Base-by-base conservation (phyloP, 1,139 yeast species). In the Suhomyces ambrosiae region DNA sequence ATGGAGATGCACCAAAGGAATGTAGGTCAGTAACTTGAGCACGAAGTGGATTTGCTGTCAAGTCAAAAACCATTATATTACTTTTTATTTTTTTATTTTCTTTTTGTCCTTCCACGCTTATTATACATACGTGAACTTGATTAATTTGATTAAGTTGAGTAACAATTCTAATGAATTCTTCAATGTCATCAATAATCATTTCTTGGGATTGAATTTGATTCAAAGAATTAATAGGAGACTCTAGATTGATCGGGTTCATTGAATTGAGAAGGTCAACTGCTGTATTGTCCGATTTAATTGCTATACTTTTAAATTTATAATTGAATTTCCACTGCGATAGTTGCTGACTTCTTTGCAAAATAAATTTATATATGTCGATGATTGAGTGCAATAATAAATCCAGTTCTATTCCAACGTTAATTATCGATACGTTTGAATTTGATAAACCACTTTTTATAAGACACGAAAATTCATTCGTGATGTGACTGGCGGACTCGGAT, bases 391-490 rank as follows among this genome's bases (percentile, higher is more conserved):
- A 25, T 3, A 46, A 36, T 7, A 47, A 39, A 19, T 33, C n/a
- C 39, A n/a, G 26, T 17, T 9, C 27, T 28, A 3, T 27, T 16
- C 61, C 62, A 11, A 48, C 31, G 32, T 48, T 37, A 2, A 59
- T 32, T 4, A 61, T 40, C 3, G 61, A 44, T 2, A 58, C 51
- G 38, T 57, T 56, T 5, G 41, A 28, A 1, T 55, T 56, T 3
- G 37, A 35, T 5, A 57, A n/a, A 10, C 48, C 42, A 21, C 42
- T 49, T 24, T 51, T 49, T 2, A 52, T 39, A 9, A 63, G 46
- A 31, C 47, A 50, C 11, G 52, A 38, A 33, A 50, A 56, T 29
- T 62, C 64, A n/a, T 52, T 52, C 4, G 53, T 38, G 0, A 61
- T 42, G 9, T 23, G 21, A 7, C 38, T 27, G 7, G 37, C 33